These are phyloP conservation scores for Fragaria iinumae DNA, from an alignment of 306 rosid species.

Conservation along the genomic window DNA sequence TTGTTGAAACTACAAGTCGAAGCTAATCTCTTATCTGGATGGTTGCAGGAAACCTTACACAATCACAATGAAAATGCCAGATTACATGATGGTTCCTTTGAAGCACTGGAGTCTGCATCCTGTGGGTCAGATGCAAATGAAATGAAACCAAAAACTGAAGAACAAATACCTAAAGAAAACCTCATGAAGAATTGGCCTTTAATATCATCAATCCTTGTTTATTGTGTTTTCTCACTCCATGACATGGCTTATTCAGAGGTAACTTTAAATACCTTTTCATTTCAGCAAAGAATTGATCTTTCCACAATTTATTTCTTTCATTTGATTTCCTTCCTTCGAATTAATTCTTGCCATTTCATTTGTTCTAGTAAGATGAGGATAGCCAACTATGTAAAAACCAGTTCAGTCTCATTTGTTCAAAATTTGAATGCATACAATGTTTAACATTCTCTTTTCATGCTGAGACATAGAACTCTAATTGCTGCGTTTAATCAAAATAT, in stretches of 20 bases:
- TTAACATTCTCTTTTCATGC: not conserved
- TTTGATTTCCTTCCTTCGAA: not conserved
- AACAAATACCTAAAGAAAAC: conserved; percentile 34
- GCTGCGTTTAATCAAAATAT: not conserved
- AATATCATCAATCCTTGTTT: conserved; percentile 71
- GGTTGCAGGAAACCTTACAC: conserved; percentile 79
- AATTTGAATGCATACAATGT: not conserved
- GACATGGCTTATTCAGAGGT: conserved; percentile 89
- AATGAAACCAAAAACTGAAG: conserved; percentile 20
- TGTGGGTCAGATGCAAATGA: conserved; percentile 12
- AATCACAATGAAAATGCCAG: conserved; percentile 33
- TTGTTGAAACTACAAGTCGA: not conserved
- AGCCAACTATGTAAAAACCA: not conserved
- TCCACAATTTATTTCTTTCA: not conserved
- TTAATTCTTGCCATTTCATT: not conserved
- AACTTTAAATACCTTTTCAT: conserved; percentile 13
- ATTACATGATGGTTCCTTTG: conserved; percentile 26
- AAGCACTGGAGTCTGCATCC: conserved; percentile 52
- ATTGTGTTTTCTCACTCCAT: conserved; percentile 67
- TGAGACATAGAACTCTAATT: not conserved
- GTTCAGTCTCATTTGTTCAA: not conserved
- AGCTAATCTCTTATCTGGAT: conserved; percentile 6
- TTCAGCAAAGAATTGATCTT: not conserved
- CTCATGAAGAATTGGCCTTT: conserved; percentile 79
- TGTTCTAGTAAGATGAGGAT: not conserved